A percentile compares a stretch with the other conserved stretches of the same genome.
These are phyloP conservation scores for Diplosphaera chodatii DNA, from an alignment of 139 green algal species.

Conservation along the genomic window DNA sequence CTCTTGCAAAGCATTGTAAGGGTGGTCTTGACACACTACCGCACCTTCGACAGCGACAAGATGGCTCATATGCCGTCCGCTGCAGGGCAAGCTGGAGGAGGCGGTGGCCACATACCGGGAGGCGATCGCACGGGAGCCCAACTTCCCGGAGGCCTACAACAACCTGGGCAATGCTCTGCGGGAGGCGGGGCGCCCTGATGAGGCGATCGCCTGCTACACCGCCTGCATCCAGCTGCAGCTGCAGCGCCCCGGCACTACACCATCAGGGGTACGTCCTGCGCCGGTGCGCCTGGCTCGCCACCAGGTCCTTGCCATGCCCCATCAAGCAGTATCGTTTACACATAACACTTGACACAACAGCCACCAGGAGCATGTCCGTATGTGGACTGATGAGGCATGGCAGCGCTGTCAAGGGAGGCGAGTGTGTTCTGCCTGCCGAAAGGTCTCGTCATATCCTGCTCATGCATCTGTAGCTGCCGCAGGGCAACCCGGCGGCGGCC, in stretches of 20 bases:
- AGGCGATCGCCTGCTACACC: conserved; percentile 70
- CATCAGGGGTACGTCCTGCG: background rate
- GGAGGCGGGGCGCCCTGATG: conserved; percentile 47
- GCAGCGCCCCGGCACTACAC: conserved; percentile 10
- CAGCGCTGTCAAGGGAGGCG: too few species aligned
- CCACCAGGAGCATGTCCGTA: too few species aligned
- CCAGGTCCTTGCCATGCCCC: too few species aligned
- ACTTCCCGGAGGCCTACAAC: conserved; percentile 77
- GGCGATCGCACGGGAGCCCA: conserved; percentile 55
- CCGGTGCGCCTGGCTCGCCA: conserved; percentile 1
- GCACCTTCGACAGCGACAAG: too few species aligned
- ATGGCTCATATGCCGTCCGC: too few species aligned
- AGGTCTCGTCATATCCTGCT: too few species aligned
- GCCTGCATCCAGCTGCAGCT: conserved; percentile 74
- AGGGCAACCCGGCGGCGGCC: conserved; percentile 2
- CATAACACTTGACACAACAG: too few species aligned
- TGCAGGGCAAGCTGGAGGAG: conserved; percentile 14
- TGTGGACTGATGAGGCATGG: too few species aligned
- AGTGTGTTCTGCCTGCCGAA: too few species aligned
- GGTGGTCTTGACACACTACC: too few species aligned
- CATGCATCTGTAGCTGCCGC: background rate
- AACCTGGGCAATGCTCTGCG: conserved; percentile 78
- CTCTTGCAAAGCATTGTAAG: too few species aligned
- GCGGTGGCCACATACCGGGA: conserved; percentile 59
- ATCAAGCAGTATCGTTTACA: too few species aligned